Percentiles rank a stretch among this genome's conserved stretches.
Evolutionary conservation across 192 early-diverging fungal genomes (phyloP).

Genomic region (Coemansia sp.): DNA sequence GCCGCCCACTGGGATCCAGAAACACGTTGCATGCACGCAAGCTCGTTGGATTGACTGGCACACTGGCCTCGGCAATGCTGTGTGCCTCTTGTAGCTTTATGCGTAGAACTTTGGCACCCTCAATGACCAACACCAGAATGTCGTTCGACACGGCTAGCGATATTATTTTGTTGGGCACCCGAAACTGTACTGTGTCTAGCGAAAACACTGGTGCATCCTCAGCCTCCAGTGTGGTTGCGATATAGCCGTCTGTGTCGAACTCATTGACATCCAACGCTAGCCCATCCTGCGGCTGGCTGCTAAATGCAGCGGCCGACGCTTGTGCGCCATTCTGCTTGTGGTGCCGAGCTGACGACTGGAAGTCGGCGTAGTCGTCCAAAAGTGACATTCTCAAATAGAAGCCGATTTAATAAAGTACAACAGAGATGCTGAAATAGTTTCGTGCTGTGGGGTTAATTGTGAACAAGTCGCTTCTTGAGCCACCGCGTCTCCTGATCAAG

Average conservation of each 20-base stretch:
- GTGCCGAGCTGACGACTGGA: slow-evolving; percentile 28
- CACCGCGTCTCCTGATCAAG: no score
- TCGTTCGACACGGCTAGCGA: slow-evolving; percentile 81
- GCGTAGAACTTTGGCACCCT: slow-evolving; percentile 70
- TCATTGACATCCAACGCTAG: slow-evolving; percentile 7
- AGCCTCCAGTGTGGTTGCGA: slow-evolving; percentile 39
- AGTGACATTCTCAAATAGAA: slow-evolving; percentile 36
- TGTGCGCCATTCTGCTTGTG: slow-evolving; percentile 18
- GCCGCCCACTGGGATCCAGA: slow-evolving; percentile 84
- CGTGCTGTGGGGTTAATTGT: no score
- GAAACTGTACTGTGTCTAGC: slow-evolving; percentile 87
- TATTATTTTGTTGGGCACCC: slow-evolving; percentile 71
- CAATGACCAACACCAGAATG: slow-evolving; percentile 76
- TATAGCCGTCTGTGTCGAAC: slow-evolving; percentile 32
- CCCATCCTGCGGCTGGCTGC: slow-evolving; percentile 1
- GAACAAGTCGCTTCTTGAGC: no score
- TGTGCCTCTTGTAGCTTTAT: slow-evolving; percentile 87
- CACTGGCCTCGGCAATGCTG: slow-evolving; percentile 41
- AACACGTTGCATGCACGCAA: slow-evolving; percentile 62
- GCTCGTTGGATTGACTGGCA: slow-evolving; percentile 27
- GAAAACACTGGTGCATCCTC: slow-evolving; percentile 66
- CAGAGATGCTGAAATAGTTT: no score
- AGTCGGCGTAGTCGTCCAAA: slow-evolving; percentile 51
- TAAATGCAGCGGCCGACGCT: slow-evolving; percentile 1
- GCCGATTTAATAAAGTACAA: neutral